Evolutionary conservation across 208 protist species (phyloP), one percentile per base, ranked within the genome.

Genomic region (Strigomonas culicis): DNA sequence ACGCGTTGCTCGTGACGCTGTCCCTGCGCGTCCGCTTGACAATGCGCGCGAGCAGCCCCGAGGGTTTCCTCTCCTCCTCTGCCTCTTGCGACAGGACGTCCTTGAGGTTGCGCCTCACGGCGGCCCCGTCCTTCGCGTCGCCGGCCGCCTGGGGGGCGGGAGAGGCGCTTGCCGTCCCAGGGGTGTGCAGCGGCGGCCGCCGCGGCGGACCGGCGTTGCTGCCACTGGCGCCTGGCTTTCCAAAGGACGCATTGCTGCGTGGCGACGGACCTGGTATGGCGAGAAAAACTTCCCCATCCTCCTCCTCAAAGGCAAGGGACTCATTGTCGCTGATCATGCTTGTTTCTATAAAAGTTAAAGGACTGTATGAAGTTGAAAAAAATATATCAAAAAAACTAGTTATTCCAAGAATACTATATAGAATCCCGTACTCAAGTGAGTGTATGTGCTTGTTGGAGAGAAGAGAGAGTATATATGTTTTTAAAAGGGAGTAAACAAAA

Each of bases 231-330:
- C n/a, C n/a, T n/a, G n/a, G n/a, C n/a, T n/a, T n/a, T n/a, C n/a
- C n/a, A n/a, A n/a, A n/a, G n/a, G n/a, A n/a, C n/a, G n/a, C n/a
- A n/a, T n/a, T n/a, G n/a, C n/a, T n/a, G n/a, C n/a, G n/a, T n/a
- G n/a, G n/a, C n/a, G n/a, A n/a, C n/a, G n/a, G n/a, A n/a, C n/a
- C n/a, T n/a, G n/a, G n/a, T n/a, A n/a, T n/a, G n/a, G n/a, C n/a
- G n/a, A n/a, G 34, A 10, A 39, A 4, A 39, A 4, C 10, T 4
- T 10, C 34, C 7, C 34, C 34, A 39, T 39, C 34, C 34, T 77
- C 70, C 47, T 83, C 82, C 46, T 72, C 50, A 43, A 88, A 88
- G 13, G 67, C 55, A 50, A 88, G 39, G 4, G 82, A 88, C 52
- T 85, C 77, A 27, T 32, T 72, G 53, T 85, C 82, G 56, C 75